Evolutionary conservation across 2,329 filamentous ascomycete genomes (phyloP), one percentile per base, ranked within the genome.

Genomic region (Cryoendolithus antarcticus): DNA sequence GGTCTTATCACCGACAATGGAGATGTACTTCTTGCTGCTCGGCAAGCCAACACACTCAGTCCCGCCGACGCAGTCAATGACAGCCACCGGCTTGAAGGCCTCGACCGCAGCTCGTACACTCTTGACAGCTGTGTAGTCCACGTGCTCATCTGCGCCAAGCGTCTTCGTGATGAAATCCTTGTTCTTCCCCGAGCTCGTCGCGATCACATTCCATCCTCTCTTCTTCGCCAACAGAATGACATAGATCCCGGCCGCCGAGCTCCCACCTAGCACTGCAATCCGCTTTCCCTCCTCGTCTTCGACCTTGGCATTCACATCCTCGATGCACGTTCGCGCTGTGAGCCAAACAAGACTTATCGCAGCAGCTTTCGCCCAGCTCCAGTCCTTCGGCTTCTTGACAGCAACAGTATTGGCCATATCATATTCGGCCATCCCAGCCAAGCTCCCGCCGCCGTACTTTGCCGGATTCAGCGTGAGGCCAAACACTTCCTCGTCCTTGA

Each of bases 101-200:
- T 63, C 62, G 2, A 81, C 56, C 1, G 54, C 59, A n/a, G 62
- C 58, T 7, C 67, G 51, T 1, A 80, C 60, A 50, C 75, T 59
- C 32, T 47, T 37, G 21, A 59, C 53, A 0, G 58, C 56, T 10
- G 68, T 72, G 52, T 82, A 81, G 49, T 81, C 74, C 34, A 80
- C 63, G 34, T 80, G 68, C 46, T 74, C 70, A 48, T 80, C 75
- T 9, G 77, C 78, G 2, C 76, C 76, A 3, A 82, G 57, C 3
- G 60, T 59, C 40, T 65, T 29, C 15, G 42, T 64, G 45, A 75
- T 75, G 4, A 82, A 61, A 32, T 72, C 69, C 0, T 67, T 61
- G 53, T 82, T 83, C 11, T 55, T 56, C 1, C 60, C 64, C 6
- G 77, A 81, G 46, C 75, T 81, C 4, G 69, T 71, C 4, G 67